Base-by-base conservation (phyloP, 805 yeast species). In the Lipomyces yamanashiensis region DNA sequence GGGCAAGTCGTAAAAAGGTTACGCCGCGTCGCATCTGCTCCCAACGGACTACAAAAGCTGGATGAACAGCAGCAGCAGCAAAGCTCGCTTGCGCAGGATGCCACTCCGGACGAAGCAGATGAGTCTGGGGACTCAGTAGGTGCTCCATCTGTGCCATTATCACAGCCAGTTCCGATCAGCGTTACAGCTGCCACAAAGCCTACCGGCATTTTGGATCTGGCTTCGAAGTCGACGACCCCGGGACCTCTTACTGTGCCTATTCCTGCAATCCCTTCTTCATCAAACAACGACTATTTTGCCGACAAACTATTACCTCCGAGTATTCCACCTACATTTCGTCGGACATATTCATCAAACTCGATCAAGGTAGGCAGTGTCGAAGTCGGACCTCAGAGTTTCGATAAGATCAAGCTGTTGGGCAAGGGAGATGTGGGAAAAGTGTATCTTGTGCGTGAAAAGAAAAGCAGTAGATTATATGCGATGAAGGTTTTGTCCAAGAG, bases 381-480 rank as follows among this genome's bases (percentile, higher is more conserved):
- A 72, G 99, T 96, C 21, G 84, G 87, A 6, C 96, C 96, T 1
- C 84, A 84, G 51, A 88, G 95, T 34, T 95, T 95, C 74, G 97
- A 92, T 69, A 93, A 91, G 74, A 84, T 95, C 59, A 85, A 90
- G 70, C 78, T 95, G n/a, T 78, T 95, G 55, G 99, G 99, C 4
- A 90, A 90, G 73, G 99, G 99, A 62, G 99, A 95, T 72, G 98
- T 95, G 43, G 99, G 99, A 2, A 92, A 91, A 74, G 99, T 95
- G 28, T 95, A 90, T 72, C 78, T 95, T 34, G 99, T 95, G 5
- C 83, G 88, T 65, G 97, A 96, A 71, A 90, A 89, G 73, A 78
- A 81, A 44, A 81, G 92, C 1, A 85, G 87, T 68, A 84, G 86
- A 68, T 77, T 92, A 40, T 95, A 86, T 74, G 99, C 99, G 6